These are phyloP conservation scores for Euphrasia arctica DNA, from an alignment of 305 asterid species.

Conservation along the genomic window DNA sequence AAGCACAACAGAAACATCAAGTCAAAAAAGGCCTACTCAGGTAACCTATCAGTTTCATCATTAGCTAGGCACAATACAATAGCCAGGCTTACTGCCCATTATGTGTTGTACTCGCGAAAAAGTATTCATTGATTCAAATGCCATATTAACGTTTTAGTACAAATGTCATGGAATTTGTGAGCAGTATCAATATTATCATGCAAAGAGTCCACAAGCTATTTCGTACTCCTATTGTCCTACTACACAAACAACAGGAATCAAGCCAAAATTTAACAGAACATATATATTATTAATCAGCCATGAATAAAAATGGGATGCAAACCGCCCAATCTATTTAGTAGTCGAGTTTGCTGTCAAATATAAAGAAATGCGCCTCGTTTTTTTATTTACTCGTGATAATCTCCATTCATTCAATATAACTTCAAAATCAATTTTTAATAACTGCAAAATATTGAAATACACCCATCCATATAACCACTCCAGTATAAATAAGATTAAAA, in stretches of 20 bases:
- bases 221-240: too few relatives aligned
- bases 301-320: not conserved
- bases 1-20: not conserved
- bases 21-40: not conserved
- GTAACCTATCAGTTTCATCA: not conserved
- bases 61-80: too few relatives aligned
- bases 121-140: too few relatives aligned
- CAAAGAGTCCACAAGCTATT: constrained; percentile 5
- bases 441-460: constrained; percentile 1
- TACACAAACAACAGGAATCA: not conserved
- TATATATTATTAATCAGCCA: not conserved
- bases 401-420: not conserved
- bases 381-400: not conserved
- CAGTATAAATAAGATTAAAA: not conserved
- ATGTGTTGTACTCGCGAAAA: too few relatives aligned
- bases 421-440: constrained; percentile 4
- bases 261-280: constrained; percentile 6
- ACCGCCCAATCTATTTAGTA: not conserved
- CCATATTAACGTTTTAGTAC: too few relatives aligned
- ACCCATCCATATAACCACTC: constrained; percentile 13
- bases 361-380: not conserved
- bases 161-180: not conserved
- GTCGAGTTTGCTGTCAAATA: not conserved
- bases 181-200: not conserved
- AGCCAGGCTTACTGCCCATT: too few relatives aligned